phyloP scores from a whole-genome alignment of 345 rosid genomes.

The Linum lewisii region DNA sequence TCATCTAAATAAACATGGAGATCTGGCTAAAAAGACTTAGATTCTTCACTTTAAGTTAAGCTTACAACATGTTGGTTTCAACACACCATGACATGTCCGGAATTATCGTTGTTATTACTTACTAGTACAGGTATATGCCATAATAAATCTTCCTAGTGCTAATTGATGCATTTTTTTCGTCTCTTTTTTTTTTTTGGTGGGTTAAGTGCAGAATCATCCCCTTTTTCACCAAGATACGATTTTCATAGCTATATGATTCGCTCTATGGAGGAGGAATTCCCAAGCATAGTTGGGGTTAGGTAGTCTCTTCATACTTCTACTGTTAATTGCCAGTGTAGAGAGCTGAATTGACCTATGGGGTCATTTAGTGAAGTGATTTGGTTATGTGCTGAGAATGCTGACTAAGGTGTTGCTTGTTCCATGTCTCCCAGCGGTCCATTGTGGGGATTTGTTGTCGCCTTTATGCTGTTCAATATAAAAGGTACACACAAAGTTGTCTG shows the following conservation, averaged over 20 bases:
- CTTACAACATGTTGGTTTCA: no score
- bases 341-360: constrained; percentile 7
- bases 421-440: constrained; percentile 62
- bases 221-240: constrained; percentile 52
- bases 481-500: constrained; percentile 31
- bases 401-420: constrained; percentile 16
- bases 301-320: constrained; percentile 11
- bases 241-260: constrained; percentile 96
- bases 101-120: background rate
- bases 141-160: background rate
- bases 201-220: constrained; percentile 68
- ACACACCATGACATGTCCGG: background rate
- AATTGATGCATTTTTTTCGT: background rate
- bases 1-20: no score
- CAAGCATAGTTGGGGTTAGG: constrained; percentile 92
- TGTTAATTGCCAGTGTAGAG: background rate
- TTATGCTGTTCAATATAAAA: constrained; percentile 89
- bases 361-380: background rate
- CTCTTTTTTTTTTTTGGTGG: constrained; percentile 7
- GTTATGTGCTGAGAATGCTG: constrained; percentile 6
- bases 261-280: constrained; percentile 98
- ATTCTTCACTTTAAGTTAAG: no score
- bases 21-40: no score
- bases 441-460: constrained; percentile 94
- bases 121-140: background rate